Base-by-base conservation (phyloP, 208 protist species). In the Leishmania tarentolae region DNA sequence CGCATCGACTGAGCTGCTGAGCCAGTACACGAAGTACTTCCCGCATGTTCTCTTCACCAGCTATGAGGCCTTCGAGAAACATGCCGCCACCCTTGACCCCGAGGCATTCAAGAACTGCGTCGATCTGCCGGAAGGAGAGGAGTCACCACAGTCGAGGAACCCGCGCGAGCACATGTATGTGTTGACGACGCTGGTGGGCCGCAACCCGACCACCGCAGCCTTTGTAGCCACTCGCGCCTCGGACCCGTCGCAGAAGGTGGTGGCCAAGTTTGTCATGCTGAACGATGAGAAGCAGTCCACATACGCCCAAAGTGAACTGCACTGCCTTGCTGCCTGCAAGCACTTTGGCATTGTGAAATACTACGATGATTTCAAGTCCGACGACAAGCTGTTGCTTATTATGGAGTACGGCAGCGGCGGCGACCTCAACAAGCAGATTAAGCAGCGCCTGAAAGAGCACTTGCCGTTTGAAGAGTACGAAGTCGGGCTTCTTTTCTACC, bases 351-450 rank as follows among this genome's bases (percentile, higher is more conserved):
- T 98, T 85, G 91, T 98, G 44, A 92, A 96, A 81, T 92, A 97
- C 90, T 96, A 89, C 78, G 94, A 94, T 53, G 95, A 96, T 75
- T 87, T 94, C 75, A 91, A 92, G 80, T 88, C 87, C 28, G 87
- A 91, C 6, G 92, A 94, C 83, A 94, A 94, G 90, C 75, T 96
- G 79, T 88, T 96, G 44, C 91, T 97, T 53, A 90, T 97, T 37
- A 97, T 98, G 93, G 92, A 97, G 87, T 98, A 96, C 83, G 92
- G 87, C 79, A 94, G 92, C 81, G 95, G 93, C 56, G 95, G 95
- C 44, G 95, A 98, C 71, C 88, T 98, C 21, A 91, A 94, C 82
- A 92, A 93, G 81, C 94, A 97, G 84, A 94, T 97, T 56, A 93
- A 96, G 75, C 85, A 92, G 79, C 91, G 94, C 52, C 87, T 90